Evolutionary conservation across 495 filamentous ascomycete genomes (phyloP).

Genomic region (Achaetomiella virescens): DNA sequence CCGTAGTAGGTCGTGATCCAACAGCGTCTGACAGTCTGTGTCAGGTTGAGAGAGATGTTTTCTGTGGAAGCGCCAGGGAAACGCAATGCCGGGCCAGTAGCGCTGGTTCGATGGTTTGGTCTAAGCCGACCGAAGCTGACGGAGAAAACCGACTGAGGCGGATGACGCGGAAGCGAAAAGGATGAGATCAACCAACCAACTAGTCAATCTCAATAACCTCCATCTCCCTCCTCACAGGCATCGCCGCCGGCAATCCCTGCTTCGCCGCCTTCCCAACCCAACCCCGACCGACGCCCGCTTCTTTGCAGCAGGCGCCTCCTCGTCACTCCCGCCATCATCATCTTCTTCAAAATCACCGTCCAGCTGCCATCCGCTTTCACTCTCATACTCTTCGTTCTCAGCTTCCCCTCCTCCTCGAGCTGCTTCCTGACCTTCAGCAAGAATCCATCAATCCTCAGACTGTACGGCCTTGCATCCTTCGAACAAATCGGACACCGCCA

Average conservation of each 20-base stretch:
- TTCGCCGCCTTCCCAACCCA: neutral
- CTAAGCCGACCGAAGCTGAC: no score
- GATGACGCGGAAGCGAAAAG: no score
- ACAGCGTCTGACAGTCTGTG: no score
- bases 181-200: neutral
- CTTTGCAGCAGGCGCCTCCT: slow-evolving; percentile 5
- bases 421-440: slow-evolving; percentile 51
- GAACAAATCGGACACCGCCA: slow-evolving; percentile 79
- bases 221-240: neutral
- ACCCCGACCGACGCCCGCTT: neutral
- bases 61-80: no score
- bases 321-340: slow-evolving; percentile 24
- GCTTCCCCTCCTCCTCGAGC: slow-evolving; percentile 37
- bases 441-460: slow-evolving; percentile 63
- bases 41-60: no score
- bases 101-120: no score
- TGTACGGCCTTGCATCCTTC: slow-evolving; percentile 65
- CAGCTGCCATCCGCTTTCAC: slow-evolving; percentile 56
- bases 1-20: slow-evolving; percentile 3
- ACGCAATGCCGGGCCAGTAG: no score
- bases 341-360: slow-evolving; percentile 35
- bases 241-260: neutral
- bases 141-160: no score
- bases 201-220: slow-evolving; percentile 11
- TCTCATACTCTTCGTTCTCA: slow-evolving; percentile 52